These are phyloP conservation scores for Eucalyptus microcorys DNA, from an alignment of 345 rosid species.

Conservation along the genomic window DNA sequence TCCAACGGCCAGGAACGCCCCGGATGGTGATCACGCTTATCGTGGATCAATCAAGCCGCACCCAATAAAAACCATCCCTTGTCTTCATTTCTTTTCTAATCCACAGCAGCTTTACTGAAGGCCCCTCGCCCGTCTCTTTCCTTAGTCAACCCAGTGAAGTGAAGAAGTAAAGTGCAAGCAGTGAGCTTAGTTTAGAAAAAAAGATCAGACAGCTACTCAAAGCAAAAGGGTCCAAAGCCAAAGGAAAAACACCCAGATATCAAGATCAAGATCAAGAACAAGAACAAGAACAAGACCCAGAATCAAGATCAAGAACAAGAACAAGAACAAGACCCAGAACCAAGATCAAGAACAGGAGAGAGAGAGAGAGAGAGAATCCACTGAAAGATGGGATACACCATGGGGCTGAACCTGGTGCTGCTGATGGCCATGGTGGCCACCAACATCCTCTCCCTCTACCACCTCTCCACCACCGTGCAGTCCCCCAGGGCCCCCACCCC, in stretches of 20 bases:
- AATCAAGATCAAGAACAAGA: not conserved
- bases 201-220: not conserved
- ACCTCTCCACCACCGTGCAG: slow-evolving; percentile 69
- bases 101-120: not conserved
- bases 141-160: not conserved
- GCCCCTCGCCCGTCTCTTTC: not conserved
- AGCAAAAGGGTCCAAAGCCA: not conserved
- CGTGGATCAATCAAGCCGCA: not conserved
- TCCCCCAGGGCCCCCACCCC: slow-evolving; percentile 38
- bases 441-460: slow-evolving; percentile 90
- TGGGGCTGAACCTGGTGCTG: slow-evolving; percentile 76
- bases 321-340: not conserved
- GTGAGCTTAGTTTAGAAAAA: not conserved
- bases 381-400: slow-evolving; percentile 60
- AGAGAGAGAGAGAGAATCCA: not conserved
- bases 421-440: slow-evolving; percentile 95
- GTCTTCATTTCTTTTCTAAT: not conserved
- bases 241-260: not conserved
- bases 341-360: not conserved
- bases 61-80: not conserved
- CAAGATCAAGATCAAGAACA: not conserved
- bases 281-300: not conserved
- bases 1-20: not conserved
- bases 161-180: not conserved
- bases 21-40: not conserved